A percentile compares a stretch with the other conserved stretches of the same genome.
Conservation (phyloP, 2,329 filamentous ascomycete genomes). For the Talaromyces piceae region DNA sequence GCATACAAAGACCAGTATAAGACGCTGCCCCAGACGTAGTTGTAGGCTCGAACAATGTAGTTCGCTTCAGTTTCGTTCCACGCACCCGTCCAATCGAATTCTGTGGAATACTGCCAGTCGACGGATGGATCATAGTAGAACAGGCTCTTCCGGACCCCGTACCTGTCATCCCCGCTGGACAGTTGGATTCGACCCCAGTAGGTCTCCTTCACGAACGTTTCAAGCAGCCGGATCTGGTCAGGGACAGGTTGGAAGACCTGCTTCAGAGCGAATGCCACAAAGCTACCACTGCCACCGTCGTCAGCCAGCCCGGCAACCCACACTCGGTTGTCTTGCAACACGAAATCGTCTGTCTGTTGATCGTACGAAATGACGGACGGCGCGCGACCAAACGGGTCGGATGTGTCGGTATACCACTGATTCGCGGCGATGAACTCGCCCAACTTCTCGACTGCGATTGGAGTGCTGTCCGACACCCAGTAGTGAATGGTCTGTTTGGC, state of each 20-base stretch:
- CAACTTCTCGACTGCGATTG: conserved; percentile 41
- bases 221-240: conserved; percentile 46
- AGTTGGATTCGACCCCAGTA: conserved; percentile 46
- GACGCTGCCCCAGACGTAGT: too few relatives aligned
- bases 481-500: conserved; percentile 51
- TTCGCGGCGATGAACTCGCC: conserved; percentile 48
- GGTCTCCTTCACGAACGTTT: conserved; percentile 47
- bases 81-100: too few relatives aligned
- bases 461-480: conserved; percentile 44
- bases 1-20: too few relatives aligned
- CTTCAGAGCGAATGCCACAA: conserved; percentile 50
- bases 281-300: conserved; percentile 52
- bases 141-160: conserved; percentile 47
- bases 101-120: too few relatives aligned
- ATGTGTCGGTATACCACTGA: conserved; percentile 45
- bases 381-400: conserved; percentile 48
- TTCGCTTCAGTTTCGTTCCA: too few relatives aligned
- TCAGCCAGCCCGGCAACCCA: conserved; percentile 57
- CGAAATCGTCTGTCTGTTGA: conserved; percentile 23
- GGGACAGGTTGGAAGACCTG: conserved; percentile 45
- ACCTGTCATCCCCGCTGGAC: conserved; percentile 22
- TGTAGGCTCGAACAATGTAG: too few relatives aligned
- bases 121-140: conserved; percentile 53
- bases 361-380: conserved; percentile 54
- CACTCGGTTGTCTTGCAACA: conserved; percentile 42